phyloP scores from a whole-genome alignment of 352 stramenopile species.

The Plasmopara muralis region DNA sequence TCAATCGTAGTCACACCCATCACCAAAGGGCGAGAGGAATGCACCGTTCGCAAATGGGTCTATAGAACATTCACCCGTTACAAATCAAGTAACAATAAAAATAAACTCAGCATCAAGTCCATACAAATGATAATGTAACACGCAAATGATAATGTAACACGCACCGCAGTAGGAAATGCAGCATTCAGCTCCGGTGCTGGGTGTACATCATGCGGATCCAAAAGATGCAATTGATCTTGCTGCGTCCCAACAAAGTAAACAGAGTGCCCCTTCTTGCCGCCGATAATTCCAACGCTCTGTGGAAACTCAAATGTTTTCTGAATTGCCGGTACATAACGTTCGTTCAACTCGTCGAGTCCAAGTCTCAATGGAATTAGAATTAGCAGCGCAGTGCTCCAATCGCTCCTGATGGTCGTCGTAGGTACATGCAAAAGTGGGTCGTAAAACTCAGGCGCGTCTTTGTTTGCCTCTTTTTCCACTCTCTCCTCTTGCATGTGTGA shows the following conservation, averaged over 20 bases:
- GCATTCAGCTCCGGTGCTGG: slow-evolving; percentile 56
- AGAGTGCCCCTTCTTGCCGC: slow-evolving; percentile 90
- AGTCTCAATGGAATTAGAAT: slow-evolving; percentile 90
- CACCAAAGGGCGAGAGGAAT: slow-evolving; percentile 48
- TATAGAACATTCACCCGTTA: slow-evolving; percentile 29
- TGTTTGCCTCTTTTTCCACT: slow-evolving; percentile 5
- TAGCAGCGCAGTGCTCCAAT: slow-evolving; percentile 86
- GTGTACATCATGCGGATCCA: slow-evolving; percentile 83
- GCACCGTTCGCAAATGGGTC: slow-evolving; percentile 55
- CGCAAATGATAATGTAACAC: slow-evolving; percentile 2
- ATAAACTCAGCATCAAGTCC: no score
- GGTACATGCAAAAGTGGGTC: slow-evolving; percentile 81
- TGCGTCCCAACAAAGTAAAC: slow-evolving; percentile 94
- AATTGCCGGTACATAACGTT: slow-evolving; percentile 68
- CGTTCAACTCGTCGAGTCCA: slow-evolving; percentile 84
- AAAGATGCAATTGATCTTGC: slow-evolving; percentile 66
- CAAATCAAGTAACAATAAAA: not conserved
- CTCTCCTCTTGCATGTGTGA: slow-evolving; percentile 40
- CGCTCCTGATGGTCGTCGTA: slow-evolving; percentile 28
- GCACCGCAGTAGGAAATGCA: slow-evolving; percentile 65
- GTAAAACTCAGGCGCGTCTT: slow-evolving; percentile 43
- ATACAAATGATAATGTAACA: slow-evolving; percentile 1
- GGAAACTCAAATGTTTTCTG: slow-evolving; percentile 83
- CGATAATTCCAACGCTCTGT: slow-evolving; percentile 92
- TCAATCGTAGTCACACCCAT: slow-evolving; percentile 88